Evolutionary conservation across 495 filamentous ascomycete species (phyloP).

Genomic region (Aspergillus mulundensis): DNA sequence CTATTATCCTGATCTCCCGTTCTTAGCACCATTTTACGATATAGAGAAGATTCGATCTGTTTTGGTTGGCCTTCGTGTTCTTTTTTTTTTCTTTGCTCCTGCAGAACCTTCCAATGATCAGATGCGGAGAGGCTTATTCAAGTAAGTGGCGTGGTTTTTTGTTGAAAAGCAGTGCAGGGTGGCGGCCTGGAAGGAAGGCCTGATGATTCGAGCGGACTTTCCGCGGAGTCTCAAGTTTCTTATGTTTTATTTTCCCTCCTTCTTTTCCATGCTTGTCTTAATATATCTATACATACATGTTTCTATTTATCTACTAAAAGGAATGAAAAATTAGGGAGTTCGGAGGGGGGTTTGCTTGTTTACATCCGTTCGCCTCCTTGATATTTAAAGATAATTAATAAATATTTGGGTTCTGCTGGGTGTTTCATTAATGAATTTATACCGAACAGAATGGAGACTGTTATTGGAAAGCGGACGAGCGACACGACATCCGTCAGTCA

Average conservation of each 20-base stretch:
- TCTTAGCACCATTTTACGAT: constrained; percentile 15
- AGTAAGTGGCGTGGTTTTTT: too few relatives aligned
- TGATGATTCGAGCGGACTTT: too few relatives aligned
- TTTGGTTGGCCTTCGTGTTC: constrained; percentile 5
- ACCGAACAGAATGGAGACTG: too few relatives aligned
- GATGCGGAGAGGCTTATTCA: too few relatives aligned
- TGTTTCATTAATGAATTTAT: too few relatives aligned
- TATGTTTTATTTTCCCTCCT: not conserved
- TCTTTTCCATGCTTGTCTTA: constrained; percentile 7
- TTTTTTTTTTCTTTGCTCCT: not conserved
- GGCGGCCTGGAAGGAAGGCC: too few relatives aligned
- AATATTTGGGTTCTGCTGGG: too few relatives aligned
- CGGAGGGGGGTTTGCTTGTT: not conserved
- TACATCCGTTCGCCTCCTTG: too few relatives aligned
- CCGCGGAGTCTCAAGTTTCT: not conserved
- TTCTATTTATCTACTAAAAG: not conserved
- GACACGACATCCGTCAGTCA: too few relatives aligned
- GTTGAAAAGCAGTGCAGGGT: not conserved
- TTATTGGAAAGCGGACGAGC: too few relatives aligned
- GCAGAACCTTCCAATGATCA: too few relatives aligned
- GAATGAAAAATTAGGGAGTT: not conserved
- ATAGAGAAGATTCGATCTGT: not conserved
- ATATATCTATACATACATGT: constrained; percentile 3
- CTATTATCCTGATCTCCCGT: constrained; percentile 10
- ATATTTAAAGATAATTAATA: too few relatives aligned